Base-by-base conservation (phyloP, 106 monocot species). In the Phalaenopsis equestris region DNA sequence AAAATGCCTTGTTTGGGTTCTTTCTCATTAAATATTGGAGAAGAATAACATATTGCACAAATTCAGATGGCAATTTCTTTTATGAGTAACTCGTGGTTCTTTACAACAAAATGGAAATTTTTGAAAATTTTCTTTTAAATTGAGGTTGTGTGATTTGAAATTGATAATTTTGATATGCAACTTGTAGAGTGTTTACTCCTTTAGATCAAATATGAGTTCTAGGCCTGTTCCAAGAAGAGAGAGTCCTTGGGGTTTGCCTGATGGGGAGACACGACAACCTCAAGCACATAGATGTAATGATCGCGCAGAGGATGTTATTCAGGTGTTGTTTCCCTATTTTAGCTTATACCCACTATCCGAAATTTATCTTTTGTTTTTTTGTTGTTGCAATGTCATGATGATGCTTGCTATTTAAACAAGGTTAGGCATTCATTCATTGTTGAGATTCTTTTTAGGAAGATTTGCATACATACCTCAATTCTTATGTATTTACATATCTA, bases 201-300 rank as follows among this genome's bases (percentile, higher is more conserved):
- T 36, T 11, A 2, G 38, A 38, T 70, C 70, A 77, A 81, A 47
- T 24, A 96, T 96, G 91, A 96, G 95, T 80, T 72, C 89, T 11
- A 86, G 86, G 45, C 90, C 96, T 24, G 96, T 94, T 75, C 90
- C 89, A n/a, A 94, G 92, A 85, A 92, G 94, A 79, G 93, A 94
- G 75, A 97, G 96, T 72, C 96, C 94, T 0, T 97, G 96, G 94
- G 96, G 96, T 19, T 81, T 87, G 77, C 96, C 89, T 11, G 96
- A 97, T 68, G 96, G 96, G 3, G 93, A 96, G 74, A 92, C 86
- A 9, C 78, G 94, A 67, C 82, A 94, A 82, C 96, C 96, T 45
- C 30, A 81, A 77, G 87, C 96, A 12, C 96, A 97, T 67, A 82
- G 93, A 57, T 97, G 96, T 84, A 97, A 97, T 78, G 96, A 97